Evolutionary conservation across 352 stramenopile species (phyloP).

Genomic region (Thalassiosira allenii): DNA sequence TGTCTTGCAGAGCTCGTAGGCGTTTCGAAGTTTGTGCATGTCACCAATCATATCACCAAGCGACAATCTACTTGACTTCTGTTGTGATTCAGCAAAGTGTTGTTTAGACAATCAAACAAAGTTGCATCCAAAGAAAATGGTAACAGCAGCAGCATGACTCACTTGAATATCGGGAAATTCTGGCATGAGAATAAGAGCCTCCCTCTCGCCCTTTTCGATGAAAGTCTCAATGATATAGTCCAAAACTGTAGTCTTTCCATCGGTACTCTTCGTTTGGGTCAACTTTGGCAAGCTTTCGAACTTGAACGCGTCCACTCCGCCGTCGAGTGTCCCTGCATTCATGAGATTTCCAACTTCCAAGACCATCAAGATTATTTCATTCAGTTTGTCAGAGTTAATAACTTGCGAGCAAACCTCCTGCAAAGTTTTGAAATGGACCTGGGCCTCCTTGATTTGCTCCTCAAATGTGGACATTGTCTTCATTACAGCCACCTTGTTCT

Average conservation of each 20-base stretch:
- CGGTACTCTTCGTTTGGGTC: slow-evolving; percentile 85
- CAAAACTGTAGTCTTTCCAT: slow-evolving; percentile 86
- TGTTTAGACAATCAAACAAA: background rate
- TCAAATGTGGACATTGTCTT: slow-evolving; percentile 81
- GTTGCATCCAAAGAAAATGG: background rate
- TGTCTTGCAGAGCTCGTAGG: slow-evolving; percentile 70
- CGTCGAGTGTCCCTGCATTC: slow-evolving; percentile 86
- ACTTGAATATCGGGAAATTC: slow-evolving; percentile 80
- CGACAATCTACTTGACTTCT: slow-evolving; percentile 74
- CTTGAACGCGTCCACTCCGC: slow-evolving; percentile 86
- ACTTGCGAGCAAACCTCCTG: slow-evolving; percentile 90
- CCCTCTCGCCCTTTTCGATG: slow-evolving; percentile 69
- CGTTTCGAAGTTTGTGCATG: slow-evolving; percentile 59
- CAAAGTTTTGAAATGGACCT: slow-evolving; percentile 86
- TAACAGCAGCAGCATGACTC: background rate
- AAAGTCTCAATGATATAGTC: slow-evolving; percentile 87
- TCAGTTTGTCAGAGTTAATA: slow-evolving; percentile 89
- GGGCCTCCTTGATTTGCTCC: slow-evolving; percentile 62
- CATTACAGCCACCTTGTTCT: slow-evolving; percentile 83
- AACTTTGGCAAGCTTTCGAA: slow-evolving; percentile 87
- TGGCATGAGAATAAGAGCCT: slow-evolving; percentile 65
- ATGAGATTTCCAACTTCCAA: slow-evolving; percentile 89
- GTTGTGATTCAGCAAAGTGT: slow-evolving; percentile 9
- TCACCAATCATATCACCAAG: slow-evolving; percentile 76
- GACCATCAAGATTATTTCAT: slow-evolving; percentile 87